A percentile compares a stretch with the other conserved stretches of the same genome.
These are phyloP conservation scores for Conoideocrella luteorostrata DNA, from an alignment of 2,329 filamentous ascomycete genomes.

Conservation along the genomic window DNA sequence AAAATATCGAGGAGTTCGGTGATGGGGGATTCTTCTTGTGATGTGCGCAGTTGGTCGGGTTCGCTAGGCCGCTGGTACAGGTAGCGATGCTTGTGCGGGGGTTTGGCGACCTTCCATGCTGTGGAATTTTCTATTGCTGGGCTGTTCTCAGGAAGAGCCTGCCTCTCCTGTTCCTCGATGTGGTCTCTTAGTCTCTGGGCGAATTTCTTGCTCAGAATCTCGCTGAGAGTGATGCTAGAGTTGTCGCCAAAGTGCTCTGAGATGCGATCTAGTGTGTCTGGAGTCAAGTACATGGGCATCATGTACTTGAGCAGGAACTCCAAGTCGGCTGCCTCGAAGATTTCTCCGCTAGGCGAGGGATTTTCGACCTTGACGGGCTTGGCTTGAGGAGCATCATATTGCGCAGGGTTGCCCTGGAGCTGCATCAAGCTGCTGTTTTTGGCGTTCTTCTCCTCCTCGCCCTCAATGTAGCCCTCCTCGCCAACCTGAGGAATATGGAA, in stretches of 20 bases:
- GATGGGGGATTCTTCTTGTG: conserved; percentile 50
- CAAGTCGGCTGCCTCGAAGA: conserved; percentile 70
- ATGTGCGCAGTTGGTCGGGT: conserved; percentile 27
- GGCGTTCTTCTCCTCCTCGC: conserved; percentile 80
- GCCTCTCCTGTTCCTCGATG: conserved; percentile 58
- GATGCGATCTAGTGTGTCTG: conserved; percentile 81
- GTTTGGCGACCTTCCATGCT: conserved; percentile 70
- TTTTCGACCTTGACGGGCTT: conserved; percentile 43
- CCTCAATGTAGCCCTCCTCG: conserved; percentile 84
- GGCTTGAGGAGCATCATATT: conserved; percentile 74
- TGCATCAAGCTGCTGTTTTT: conserved; percentile 89
- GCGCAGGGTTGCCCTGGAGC: conserved; percentile 82
- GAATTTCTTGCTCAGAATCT: conserved; percentile 75
- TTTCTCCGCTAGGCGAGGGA: conserved; percentile 41
- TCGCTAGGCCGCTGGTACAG: conserved; percentile 64
- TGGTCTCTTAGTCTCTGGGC: conserved; percentile 63
- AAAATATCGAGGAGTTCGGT: conserved; percentile 75
- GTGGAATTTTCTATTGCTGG: conserved; percentile 51
- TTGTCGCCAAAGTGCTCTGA: conserved; percentile 73
- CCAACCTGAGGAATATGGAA: conserved; percentile 95
- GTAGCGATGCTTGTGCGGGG: conserved; percentile 93
- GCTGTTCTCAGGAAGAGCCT: conserved; percentile 38
- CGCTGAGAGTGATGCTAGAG: conserved; percentile 75
- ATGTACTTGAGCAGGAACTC: conserved; percentile 90
- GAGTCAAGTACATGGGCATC: conserved; percentile 82